Percentiles rank a stretch among this genome's conserved stretches.
These are phyloP conservation scores for Eucalyptus dawsonii DNA, from an alignment of 345 rosid species.

Conservation along the genomic window DNA sequence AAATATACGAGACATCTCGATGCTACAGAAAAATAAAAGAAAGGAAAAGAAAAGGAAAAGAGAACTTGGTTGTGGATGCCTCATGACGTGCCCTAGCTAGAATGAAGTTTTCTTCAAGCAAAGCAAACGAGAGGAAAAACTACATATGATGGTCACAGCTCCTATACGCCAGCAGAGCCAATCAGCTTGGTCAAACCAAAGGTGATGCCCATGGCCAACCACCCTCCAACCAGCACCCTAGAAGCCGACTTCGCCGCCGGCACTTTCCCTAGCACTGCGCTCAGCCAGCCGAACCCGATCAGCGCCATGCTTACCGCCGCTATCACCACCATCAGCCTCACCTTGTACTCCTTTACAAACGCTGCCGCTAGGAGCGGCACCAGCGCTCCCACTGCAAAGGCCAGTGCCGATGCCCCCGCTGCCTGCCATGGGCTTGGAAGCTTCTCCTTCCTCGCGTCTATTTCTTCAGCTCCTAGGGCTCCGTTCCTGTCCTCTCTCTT, in stretches of 20 bases:
- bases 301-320: conserved; percentile 13
- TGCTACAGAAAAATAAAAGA: neutral
- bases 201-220: conserved; percentile 32
- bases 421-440: conserved; percentile 23
- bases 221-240: conserved; percentile 31
- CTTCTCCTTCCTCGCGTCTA: neutral
- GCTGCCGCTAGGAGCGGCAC: conserved; percentile 18
- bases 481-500: conserved; percentile 13
- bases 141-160: neutral
- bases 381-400: conserved; percentile 13
- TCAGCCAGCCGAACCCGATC: conserved; percentile 15
- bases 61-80: neutral
- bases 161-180: conserved; percentile 1
- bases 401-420: conserved; percentile 17
- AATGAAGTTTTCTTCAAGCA: neutral
- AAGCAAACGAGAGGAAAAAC: neutral
- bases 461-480: neutral
- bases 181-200: conserved; percentile 17
- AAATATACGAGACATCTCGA: neutral
- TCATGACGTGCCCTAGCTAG: neutral
- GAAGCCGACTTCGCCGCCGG: conserved; percentile 5
- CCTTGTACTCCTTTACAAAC: conserved; percentile 9
- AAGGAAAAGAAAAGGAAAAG: neutral
- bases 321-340: conserved; percentile 11
- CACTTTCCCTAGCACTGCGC: conserved; percentile 14